Evolutionary conservation across 1,284 basidiomycete genomes (phyloP), one percentile per base, ranked within the genome.

Genomic region (Irpex sp.): DNA sequence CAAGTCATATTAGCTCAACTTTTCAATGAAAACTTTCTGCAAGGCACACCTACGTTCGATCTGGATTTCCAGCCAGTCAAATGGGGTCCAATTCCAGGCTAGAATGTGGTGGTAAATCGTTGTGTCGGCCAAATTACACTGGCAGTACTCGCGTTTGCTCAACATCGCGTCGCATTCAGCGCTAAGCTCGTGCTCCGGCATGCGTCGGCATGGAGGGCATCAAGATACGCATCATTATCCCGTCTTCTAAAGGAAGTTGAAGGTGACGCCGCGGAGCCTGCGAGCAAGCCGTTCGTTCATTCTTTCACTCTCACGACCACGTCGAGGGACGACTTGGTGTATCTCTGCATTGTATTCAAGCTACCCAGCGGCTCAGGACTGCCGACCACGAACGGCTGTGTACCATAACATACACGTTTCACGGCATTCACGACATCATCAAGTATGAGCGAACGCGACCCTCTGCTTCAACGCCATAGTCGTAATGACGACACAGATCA

Each of bases 401-500:
- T 44, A 44, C 40, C 15, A 15, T 44, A 44, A 44, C 40, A 44
- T 44, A 11, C 40, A 15, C 8, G 15, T 44, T 44, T 44, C 40
- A 44, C 40, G 40, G 15, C 40, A 9, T 15, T 44, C 44, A 51
- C 26, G n/a, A 52, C 40, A 44, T 44, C 11, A 44, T 17, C 59
- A 13, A 47, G 19, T 34, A 40, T 31, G 49, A 52, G 49, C 4
- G 83, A 84, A 68, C 71, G 71, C 15, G 79, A 81, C 62, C 77
- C 80, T 36, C 69, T 84, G 57, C 65, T 84, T 5, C 63, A 67
- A 44, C 8, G 40, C 11, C 15, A 9, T 15, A 26, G 31, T 11
- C 36, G 21, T 8, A 31, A 47, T 4, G 44, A n/a, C 21, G 36
- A 38, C 36, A 13, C 36, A 21, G 52, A 59, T 26, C n/a, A 21